phyloP scores from a whole-genome alignment of 352 stramenopile species.

The Blastocystis sp. region DNA sequence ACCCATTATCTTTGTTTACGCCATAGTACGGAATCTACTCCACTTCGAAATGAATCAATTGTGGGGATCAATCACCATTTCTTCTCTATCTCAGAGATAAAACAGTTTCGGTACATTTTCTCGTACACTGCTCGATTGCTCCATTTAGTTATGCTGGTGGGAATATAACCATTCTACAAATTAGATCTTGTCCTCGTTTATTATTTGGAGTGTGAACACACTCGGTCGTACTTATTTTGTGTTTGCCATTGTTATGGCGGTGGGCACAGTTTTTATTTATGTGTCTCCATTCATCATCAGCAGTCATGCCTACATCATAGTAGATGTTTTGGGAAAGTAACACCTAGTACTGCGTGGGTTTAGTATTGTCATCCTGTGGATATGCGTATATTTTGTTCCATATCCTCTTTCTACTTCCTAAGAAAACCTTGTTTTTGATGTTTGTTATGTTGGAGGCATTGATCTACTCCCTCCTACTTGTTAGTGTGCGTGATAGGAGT shows the following conservation, averaged over 20 bases:
- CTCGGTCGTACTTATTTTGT: background rate
- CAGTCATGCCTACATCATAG: background rate
- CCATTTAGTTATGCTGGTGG: background rate
- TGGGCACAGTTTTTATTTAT: background rate
- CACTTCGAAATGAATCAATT: background rate
- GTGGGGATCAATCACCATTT: background rate
- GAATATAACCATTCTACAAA: background rate
- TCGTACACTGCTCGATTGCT: background rate
- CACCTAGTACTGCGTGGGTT: background rate
- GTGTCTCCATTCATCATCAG: background rate
- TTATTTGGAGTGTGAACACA: background rate
- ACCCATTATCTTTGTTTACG: background rate
- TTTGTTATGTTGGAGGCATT: background rate
- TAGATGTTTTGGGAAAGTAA: background rate
- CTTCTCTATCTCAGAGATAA: background rate
- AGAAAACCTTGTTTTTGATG: background rate
- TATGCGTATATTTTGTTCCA: slow-evolving; percentile 18
- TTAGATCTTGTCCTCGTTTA: slow-evolving; percentile 8
- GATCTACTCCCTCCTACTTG: background rate
- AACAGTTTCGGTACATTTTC: background rate
- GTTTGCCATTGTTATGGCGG: background rate
- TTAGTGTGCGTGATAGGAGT: background rate
- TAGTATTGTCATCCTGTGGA: background rate
- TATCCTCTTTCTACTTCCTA: background rate
- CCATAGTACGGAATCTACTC: background rate